Percentiles rank a stretch among this genome's conserved stretches.
Conservation (phyloP, 2,329 filamentous ascomycete species). For the Aspergillus felis region DNA sequence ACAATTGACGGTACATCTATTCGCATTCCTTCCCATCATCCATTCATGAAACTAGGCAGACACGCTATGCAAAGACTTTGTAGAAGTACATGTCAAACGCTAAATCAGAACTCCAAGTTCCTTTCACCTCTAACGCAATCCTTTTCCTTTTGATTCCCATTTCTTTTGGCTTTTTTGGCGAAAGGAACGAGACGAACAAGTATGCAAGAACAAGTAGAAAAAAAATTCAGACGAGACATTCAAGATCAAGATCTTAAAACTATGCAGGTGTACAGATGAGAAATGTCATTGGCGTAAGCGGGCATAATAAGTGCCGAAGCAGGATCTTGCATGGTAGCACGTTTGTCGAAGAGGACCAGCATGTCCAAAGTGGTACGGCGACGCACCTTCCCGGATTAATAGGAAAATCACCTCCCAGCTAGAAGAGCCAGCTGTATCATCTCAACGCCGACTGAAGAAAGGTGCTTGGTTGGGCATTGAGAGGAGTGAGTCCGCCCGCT, state of each 20-base stretch:
- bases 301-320: not conserved
- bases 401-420: not conserved
- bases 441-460: slow-evolving; percentile 39
- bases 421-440: not conserved
- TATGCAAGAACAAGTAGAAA: not conserved
- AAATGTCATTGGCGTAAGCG: not conserved
- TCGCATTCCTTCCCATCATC: not conserved
- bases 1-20: not conserved
- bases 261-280: not conserved
- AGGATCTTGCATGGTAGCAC: not conserved
- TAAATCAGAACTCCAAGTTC: slow-evolving; percentile 1
- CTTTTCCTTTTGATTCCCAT: not conserved
- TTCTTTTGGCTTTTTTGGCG: not conserved
- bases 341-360: not conserved
- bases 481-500: slow-evolving; percentile 46
- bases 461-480: slow-evolving; percentile 42
- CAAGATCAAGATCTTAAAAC: not conserved
- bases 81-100: not conserved
- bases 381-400: not conserved
- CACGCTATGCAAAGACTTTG: slow-evolving; percentile 4
- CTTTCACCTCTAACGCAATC: not conserved
- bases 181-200: not conserved
- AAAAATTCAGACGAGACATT: not conserved
- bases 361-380: not conserved
- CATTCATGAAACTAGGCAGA: not conserved